A percentile compares a stretch with the other conserved stretches of the same genome.
Evolutionary conservation across 805 yeast species (phyloP).

Genomic region (Starmerella apis): DNA sequence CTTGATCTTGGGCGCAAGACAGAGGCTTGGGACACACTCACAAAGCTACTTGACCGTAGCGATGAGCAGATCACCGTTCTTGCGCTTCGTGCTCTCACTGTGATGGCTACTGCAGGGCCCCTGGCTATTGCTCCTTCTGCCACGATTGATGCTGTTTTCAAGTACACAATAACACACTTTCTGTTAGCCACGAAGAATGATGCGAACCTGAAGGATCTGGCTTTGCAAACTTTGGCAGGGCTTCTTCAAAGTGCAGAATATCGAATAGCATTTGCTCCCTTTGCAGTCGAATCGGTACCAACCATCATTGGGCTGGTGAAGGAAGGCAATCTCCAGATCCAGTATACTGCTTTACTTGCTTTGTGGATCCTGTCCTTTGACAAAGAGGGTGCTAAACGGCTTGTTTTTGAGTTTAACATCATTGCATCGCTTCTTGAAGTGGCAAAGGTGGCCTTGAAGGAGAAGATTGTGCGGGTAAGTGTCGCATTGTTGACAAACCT

Average conservation of each 20-base stretch:
- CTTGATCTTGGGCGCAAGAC: slow-evolving; percentile 38
- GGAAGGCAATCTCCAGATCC: slow-evolving; percentile 52
- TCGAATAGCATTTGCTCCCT: slow-evolving; percentile 44
- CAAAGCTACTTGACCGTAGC: slow-evolving; percentile 39
- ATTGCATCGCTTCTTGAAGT: slow-evolving; percentile 37
- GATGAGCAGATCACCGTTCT: slow-evolving; percentile 50
- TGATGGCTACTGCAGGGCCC: slow-evolving; percentile 10
- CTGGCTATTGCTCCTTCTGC: slow-evolving; percentile 33
- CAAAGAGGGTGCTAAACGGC: slow-evolving; percentile 39
- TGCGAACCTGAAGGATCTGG: slow-evolving; percentile 47
- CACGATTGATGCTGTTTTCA: slow-evolving; percentile 29
- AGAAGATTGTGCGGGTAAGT: slow-evolving; percentile 79
- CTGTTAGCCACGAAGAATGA: slow-evolving; percentile 32
- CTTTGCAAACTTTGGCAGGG: slow-evolving; percentile 55
- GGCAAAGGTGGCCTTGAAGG: slow-evolving; percentile 76
- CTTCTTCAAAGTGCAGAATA: slow-evolving; percentile 46
- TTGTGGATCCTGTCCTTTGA: slow-evolving; percentile 82
- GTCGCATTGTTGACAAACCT: slow-evolving; percentile 50
- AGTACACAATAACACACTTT: slow-evolving; percentile 28
- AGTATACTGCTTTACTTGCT: slow-evolving; percentile 65
- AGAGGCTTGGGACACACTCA: slow-evolving; percentile 35
- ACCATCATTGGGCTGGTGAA: slow-evolving; percentile 41
- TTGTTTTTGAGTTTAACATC: slow-evolving; percentile 41
- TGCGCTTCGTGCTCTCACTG: slow-evolving; percentile 26
- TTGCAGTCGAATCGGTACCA: slow-evolving; percentile 39